Conservation (phyloP, 306 rosid genomes). For the Canavalia ensiformis region DNA sequence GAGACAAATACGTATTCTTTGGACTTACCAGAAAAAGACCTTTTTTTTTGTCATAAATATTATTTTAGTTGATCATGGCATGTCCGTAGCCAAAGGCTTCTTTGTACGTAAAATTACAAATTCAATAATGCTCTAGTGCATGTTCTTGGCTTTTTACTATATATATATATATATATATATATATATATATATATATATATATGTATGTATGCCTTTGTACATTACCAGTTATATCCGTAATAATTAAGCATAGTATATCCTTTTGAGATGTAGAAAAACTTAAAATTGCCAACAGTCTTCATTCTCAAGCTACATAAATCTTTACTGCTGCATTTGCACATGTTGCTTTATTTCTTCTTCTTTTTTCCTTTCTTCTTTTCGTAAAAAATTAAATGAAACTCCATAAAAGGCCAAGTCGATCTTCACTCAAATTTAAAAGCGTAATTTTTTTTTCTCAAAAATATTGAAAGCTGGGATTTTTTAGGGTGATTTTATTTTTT, state of each 20-base stretch:
- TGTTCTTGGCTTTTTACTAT: constrained; percentile 9
- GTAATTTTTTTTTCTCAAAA: constrained; percentile 45
- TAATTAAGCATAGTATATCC: constrained; percentile 44
- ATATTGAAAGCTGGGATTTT: constrained; percentile 42
- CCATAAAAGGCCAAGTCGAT: constrained; percentile 53
- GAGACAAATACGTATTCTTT: constrained; percentile 41
- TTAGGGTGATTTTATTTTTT: constrained; percentile 27
- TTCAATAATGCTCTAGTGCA: background rate
- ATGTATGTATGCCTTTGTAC: background rate
- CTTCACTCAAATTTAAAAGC: constrained; percentile 53
- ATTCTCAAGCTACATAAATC: constrained; percentile 65
- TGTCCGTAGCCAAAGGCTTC: constrained; percentile 28
- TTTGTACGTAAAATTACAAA: background rate
- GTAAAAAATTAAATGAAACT: constrained; percentile 51
- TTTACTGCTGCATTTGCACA: constrained; percentile 36
- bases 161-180: constrained; percentile 22
- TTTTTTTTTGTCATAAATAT: background rate
- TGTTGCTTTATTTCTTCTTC: constrained; percentile 44
- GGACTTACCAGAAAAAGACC: constrained; percentile 20
- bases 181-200: no score
- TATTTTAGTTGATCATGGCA: constrained; percentile 32
- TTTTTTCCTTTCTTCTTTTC: constrained; percentile 38
- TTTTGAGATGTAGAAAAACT: constrained; percentile 43
- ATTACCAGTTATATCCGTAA: constrained; percentile 31
- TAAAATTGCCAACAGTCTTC: constrained; percentile 52